Conservation (phyloP, 352 stramenopile genomes). For the Pythium brassicae region DNA sequence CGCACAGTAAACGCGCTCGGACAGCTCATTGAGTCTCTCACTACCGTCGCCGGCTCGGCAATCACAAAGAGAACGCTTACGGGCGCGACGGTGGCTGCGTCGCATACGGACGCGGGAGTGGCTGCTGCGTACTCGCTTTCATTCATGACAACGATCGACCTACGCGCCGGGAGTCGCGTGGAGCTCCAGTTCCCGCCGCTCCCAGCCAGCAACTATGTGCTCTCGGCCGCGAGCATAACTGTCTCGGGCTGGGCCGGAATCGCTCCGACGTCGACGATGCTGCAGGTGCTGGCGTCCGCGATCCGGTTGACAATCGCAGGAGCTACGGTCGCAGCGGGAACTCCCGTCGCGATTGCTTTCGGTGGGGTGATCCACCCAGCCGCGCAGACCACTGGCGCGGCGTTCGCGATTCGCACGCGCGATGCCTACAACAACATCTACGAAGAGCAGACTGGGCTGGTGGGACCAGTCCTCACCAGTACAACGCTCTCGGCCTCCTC, state of each 20-base stretch:
- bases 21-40: constrained; percentile 29
- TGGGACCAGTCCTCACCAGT: constrained; percentile 19
- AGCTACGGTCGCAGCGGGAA: constrained; percentile 18
- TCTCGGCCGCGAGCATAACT: constrained; percentile 18
- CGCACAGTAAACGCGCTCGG: constrained; percentile 24
- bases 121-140: constrained; percentile 26
- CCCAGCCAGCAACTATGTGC: constrained; percentile 30
- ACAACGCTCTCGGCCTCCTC: constrained; percentile 25
- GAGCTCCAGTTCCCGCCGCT: constrained; percentile 44
- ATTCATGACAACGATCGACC: constrained; percentile 34
- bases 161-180: constrained; percentile 38
- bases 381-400: constrained; percentile 16
- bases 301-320: constrained; percentile 36
- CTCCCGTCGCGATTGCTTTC: constrained; percentile 33
- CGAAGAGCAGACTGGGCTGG: constrained; percentile 26
- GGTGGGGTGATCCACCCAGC: constrained; percentile 50
- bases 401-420: constrained; percentile 42
- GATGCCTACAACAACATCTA: constrained; percentile 32
- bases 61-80: constrained; percentile 26
- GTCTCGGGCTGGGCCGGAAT: constrained; percentile 22
- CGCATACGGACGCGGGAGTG: constrained; percentile 27
- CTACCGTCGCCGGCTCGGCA: constrained; percentile 18
- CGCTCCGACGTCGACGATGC: constrained; percentile 21
- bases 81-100: constrained; percentile 20
- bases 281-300: constrained; percentile 25